Evolutionary conservation across 2,329 filamentous ascomycete species (phyloP), one percentile per base, ranked within the genome.

Genomic region (Davidsoniella virescens): DNA sequence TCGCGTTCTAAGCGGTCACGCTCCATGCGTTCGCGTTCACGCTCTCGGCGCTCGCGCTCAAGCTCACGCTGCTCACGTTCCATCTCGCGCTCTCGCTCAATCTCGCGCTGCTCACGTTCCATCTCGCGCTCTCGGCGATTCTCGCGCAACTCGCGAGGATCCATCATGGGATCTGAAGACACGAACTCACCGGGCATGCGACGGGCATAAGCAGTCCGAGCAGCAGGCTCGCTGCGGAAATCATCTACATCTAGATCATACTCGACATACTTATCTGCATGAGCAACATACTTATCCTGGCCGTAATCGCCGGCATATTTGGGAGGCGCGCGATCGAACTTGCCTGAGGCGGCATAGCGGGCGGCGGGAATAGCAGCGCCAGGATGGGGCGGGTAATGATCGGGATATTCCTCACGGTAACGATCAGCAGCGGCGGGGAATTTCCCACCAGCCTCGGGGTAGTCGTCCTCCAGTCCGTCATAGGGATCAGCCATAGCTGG

Each of bases 381-480:
- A 33, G 29, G 29, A 25, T 26, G 38, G 23, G 41, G 29, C 14
- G 43, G 29, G 17, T 47, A 47, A 26, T 47, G 29, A 1, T 18
- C 50, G 29, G 29, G 12, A n/a, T 52, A 52, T 5, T 52, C 45
- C 3, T 52, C 40, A 12, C n/a, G 10, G 18, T 49, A 49, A 14
- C 20, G 23, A 26, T 42, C 20, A 20, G 38, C 39, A 12, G 29
- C 47, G 20, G 20, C 38, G 5, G 47, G n/a, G 18, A 47, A 47
- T 29, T 26, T 45, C 3, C 17, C 23, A 29, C 29, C 18, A 18
- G 26, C 44, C 6, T 44, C 26, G 20, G 50, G 10, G 25, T 40
- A 50, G 9, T 43, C 43, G 36, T 50, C 47, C 17, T 53, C 52
- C 9, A 50, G 50, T 9, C 40, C 52, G 12, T 42, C 47, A 20